phyloP scores from a whole-genome alignment of 2,329 filamentous ascomycete genomes.

The Madurella fahalii region DNA sequence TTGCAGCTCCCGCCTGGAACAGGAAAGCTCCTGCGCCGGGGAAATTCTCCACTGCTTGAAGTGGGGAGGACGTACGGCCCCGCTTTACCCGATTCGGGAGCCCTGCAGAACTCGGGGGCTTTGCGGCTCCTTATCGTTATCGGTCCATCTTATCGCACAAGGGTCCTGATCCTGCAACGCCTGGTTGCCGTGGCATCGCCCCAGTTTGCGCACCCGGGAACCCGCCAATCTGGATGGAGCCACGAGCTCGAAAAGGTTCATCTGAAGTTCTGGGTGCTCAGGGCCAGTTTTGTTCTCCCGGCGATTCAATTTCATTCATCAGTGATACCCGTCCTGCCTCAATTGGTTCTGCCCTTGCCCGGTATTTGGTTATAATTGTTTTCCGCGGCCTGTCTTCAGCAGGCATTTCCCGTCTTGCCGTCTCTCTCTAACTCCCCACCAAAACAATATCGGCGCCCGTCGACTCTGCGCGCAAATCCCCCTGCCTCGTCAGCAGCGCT shows the following conservation, averaged over 20 bases:
- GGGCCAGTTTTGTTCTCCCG: too few species aligned
- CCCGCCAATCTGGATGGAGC: not conserved
- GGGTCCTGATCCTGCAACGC: not conserved
- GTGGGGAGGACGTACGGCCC: too few species aligned
- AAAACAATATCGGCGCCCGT: too few species aligned
- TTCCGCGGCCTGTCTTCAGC: not conserved
- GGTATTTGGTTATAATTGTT: not conserved
- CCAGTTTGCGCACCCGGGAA: not conserved
- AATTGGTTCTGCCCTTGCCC: not conserved
- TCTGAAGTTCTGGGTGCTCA: not conserved
- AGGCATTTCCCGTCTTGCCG: too few species aligned
- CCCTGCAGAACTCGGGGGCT: not conserved
- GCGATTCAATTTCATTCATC: too few species aligned
- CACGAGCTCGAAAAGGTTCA: not conserved
- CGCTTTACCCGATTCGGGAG: not conserved
- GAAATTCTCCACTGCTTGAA: too few species aligned
- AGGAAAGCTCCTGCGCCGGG: too few species aligned
- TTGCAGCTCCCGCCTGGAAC: too few species aligned
- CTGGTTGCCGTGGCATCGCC: not conserved
- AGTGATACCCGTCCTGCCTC: not conserved
- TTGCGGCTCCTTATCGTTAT: not conserved
- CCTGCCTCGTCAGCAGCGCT: too few species aligned
- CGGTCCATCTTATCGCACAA: not conserved
- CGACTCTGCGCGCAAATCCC: too few species aligned
- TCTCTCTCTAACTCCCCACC: too few species aligned